Conservation (phyloP, 257 asterid species). For the Gentiana dahurica region DNA sequence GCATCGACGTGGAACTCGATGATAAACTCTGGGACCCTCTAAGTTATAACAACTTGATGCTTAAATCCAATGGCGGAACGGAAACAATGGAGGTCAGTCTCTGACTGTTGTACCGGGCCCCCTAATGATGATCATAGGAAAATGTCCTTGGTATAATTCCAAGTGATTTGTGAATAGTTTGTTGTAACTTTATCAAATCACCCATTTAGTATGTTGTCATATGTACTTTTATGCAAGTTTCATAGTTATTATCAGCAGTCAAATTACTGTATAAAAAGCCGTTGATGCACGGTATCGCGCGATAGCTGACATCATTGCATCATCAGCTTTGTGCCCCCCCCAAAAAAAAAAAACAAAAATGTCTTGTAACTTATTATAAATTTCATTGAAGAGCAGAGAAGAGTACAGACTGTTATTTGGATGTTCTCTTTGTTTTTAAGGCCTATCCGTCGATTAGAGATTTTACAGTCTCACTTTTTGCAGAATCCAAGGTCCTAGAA, state of each 20-base stretch:
- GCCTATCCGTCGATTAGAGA: no score
- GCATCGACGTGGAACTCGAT: conserved; percentile 39
- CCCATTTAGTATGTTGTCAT: not conserved
- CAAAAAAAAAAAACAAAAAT: not conserved
- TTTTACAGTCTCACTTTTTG: no score
- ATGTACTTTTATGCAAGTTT: not conserved
- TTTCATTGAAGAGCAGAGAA: no score
- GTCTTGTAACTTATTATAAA: not conserved
- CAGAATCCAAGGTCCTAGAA: no score
- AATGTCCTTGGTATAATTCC: not conserved
- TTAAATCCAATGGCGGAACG: not conserved
- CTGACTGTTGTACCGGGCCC: not conserved
- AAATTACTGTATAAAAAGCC: not conserved
- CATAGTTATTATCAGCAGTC: not conserved
- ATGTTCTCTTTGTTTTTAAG: no score
- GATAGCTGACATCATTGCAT: not conserved
- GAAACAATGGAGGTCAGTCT: not conserved
- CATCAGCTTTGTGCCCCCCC: no score
- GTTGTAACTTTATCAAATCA: not conserved
- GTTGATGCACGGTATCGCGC: not conserved
- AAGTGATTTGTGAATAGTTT: conserved; percentile 11
- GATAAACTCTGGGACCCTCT: not conserved
- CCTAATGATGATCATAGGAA: not conserved
- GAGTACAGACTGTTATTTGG: no score
- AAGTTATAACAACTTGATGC: not conserved